Evolutionary conservation across 129 eudicot genomes (phyloP).

Genomic region (Flaveria sonorensis): DNA sequence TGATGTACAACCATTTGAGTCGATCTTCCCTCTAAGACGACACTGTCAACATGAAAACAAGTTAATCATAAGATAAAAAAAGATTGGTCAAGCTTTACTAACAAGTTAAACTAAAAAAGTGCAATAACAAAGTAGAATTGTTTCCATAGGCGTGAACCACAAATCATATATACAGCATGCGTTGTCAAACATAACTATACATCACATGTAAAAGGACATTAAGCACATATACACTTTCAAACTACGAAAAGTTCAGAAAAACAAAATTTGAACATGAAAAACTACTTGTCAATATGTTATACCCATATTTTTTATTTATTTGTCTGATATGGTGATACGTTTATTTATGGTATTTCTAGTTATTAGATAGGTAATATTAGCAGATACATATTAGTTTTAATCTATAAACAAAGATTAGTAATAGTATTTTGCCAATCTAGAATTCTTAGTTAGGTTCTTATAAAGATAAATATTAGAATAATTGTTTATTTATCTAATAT

Average conservation of each 20-base stretch:
- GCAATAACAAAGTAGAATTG: neutral
- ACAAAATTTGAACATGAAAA: neutral
- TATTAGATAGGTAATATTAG: neutral
- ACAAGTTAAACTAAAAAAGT: neutral
- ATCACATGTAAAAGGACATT: neutral
- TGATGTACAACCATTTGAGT: constrained; percentile 78
- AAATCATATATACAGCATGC: neutral
- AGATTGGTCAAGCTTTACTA: neutral
- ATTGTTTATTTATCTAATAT: neutral
- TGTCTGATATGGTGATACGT: neutral
- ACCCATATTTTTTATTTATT: neutral
- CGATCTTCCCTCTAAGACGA: constrained; percentile 88
- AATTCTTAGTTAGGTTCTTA: neutral
- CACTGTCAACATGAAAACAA: constrained; percentile 47
- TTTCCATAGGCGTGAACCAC: neutral
- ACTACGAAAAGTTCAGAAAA: neutral
- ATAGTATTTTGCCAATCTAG: neutral
- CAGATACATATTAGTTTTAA: neutral
- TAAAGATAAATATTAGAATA: neutral
- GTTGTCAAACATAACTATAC: neutral
- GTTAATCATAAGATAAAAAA: neutral
- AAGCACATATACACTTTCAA: neutral
- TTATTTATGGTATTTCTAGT: neutral
- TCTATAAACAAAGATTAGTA: neutral
- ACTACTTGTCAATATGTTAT: neutral